These are phyloP conservation scores for Lactarius akahatsu DNA, from an alignment of 768 basidiomycete genomes.

Conservation along the genomic window DNA sequence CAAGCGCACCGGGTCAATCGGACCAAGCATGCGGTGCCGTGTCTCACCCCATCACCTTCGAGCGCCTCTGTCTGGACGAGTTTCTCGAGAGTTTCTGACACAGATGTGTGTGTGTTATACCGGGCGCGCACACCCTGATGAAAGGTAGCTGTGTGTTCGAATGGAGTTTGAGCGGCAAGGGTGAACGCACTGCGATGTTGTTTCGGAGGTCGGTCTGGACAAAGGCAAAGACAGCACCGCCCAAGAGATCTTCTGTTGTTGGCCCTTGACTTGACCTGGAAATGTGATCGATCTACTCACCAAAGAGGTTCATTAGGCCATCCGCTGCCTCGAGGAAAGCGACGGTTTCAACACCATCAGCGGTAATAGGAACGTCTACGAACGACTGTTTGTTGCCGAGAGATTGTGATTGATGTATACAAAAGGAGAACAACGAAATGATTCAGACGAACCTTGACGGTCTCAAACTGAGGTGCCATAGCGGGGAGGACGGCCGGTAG, in stretches of 20 bases:
- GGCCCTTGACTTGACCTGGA: not conserved
- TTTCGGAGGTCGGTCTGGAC: constrained; percentile 67
- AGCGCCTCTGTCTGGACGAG: constrained; percentile 53
- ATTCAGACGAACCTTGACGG: constrained; percentile 51
- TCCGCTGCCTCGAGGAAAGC: constrained; percentile 87
- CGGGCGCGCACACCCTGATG: constrained; percentile 63
- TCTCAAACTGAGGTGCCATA: constrained; percentile 66
- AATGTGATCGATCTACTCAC: constrained; percentile 39
- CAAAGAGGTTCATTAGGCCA: constrained; percentile 74
- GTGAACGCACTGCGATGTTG: constrained; percentile 56
- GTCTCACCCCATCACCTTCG: constrained; percentile 38
- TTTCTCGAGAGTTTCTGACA: constrained; percentile 57
- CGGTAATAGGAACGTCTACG: constrained; percentile 75
- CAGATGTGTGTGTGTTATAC: constrained; percentile 43
- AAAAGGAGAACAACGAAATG: not conserved
- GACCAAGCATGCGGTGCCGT: constrained; percentile 62
- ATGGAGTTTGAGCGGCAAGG: not conserved
- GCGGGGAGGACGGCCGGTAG: constrained; percentile 12
- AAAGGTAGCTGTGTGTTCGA: not conserved
- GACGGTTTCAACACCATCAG: constrained; percentile 73
- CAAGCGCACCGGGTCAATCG: constrained; percentile 59
- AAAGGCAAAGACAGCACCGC: constrained; percentile 68
- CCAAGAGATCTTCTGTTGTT: constrained; percentile 54
- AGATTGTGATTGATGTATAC: constrained; percentile 12
- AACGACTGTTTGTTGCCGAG: constrained; percentile 61